These are phyloP conservation scores for Trichoderma harzianum DNA, from an alignment of 2,329 filamentous ascomycete species.

Conservation along the genomic window DNA sequence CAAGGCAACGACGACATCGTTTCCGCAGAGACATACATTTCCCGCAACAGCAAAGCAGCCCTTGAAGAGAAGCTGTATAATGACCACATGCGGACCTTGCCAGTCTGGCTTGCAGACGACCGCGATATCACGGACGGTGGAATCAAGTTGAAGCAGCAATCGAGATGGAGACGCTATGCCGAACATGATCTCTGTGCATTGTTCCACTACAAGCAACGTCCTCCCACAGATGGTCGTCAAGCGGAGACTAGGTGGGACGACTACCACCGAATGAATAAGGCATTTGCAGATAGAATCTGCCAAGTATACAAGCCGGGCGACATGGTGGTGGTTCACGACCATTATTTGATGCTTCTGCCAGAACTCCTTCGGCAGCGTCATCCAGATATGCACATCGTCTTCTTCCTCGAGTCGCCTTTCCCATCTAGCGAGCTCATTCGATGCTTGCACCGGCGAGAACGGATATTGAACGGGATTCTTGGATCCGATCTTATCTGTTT, in stretches of 20 bases:
- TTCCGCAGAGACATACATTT: slow-evolving; percentile 34
- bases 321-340: slow-evolving; percentile 88
- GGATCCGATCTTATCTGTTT: slow-evolving; percentile 39
- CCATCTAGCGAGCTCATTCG: slow-evolving; percentile 92
- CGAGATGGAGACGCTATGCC: slow-evolving; percentile 81
- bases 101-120: slow-evolving; percentile 84
- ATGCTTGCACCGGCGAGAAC: slow-evolving; percentile 79
- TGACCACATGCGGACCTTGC: slow-evolving; percentile 72
- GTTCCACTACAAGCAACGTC: slow-evolving; percentile 92
- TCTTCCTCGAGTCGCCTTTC: slow-evolving; percentile 90
- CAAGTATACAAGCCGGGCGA: slow-evolving; percentile 88
- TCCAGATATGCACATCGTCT: slow-evolving; percentile 86
- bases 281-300: slow-evolving; percentile 84
- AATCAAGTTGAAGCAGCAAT: slow-evolving; percentile 73
- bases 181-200: slow-evolving; percentile 89
- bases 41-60: slow-evolving; percentile 58
- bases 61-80: slow-evolving; percentile 70
- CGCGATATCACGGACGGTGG: slow-evolving; percentile 50
- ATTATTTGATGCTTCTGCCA: slow-evolving; percentile 84
- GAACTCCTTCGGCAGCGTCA: slow-evolving; percentile 80
- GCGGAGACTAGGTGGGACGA: slow-evolving; percentile 86
- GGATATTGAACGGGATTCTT: slow-evolving; percentile 81
- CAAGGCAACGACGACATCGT: not conserved
- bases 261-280: slow-evolving; percentile 86
- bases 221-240: slow-evolving; percentile 67